These are phyloP conservation scores for Trametes pubescens DNA, from an alignment of 1,284 basidiomycete genomes.

Conservation along the genomic window DNA sequence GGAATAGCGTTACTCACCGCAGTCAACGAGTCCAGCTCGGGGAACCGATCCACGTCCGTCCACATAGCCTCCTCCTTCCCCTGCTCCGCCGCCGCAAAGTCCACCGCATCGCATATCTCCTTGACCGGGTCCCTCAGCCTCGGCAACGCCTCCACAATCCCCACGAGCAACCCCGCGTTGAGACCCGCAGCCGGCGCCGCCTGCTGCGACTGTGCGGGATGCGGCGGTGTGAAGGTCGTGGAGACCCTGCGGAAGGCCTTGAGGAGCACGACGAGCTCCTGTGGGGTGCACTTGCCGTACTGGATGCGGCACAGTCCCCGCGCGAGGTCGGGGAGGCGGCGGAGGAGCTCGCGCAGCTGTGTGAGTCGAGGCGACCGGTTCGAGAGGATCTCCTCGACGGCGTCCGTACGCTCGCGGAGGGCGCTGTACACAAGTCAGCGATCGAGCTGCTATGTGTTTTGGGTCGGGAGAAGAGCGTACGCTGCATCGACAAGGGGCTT, in stretches of 20 bases:
- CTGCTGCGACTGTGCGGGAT: constrained; percentile 39
- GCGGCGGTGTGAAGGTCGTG: constrained; percentile 58
- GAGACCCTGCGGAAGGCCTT: constrained; percentile 81
- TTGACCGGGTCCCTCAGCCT: constrained; percentile 65
- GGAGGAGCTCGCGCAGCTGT: constrained; percentile 75
- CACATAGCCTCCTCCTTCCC: constrained; percentile 82
- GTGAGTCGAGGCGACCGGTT: constrained; percentile 66
- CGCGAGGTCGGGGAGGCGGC: constrained; percentile 87
- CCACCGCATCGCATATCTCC: constrained; percentile 66
- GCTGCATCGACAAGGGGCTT: constrained; percentile 80
- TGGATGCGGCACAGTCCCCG: constrained; percentile 90
- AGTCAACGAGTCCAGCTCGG: constrained; percentile 64
- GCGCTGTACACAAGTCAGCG: constrained; percentile 50
- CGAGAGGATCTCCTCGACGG: constrained; percentile 82
- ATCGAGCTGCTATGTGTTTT: not conserved
- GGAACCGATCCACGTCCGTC: constrained; percentile 75
- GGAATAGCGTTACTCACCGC: constrained; percentile 42
- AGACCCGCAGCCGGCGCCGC: constrained; percentile 58
- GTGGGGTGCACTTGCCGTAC: constrained; percentile 90
- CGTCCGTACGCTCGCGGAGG: constrained; percentile 81
- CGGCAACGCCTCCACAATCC: constrained; percentile 76
- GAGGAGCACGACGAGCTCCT: constrained; percentile 84
- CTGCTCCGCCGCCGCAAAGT: constrained; percentile 70
- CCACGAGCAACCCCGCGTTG: constrained; percentile 72
- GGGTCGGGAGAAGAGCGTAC: constrained; percentile 48